These are phyloP conservation scores for Aspergillus luchuensis DNA, from an alignment of 2,329 filamentous ascomycete species.

Conservation along the genomic window DNA sequence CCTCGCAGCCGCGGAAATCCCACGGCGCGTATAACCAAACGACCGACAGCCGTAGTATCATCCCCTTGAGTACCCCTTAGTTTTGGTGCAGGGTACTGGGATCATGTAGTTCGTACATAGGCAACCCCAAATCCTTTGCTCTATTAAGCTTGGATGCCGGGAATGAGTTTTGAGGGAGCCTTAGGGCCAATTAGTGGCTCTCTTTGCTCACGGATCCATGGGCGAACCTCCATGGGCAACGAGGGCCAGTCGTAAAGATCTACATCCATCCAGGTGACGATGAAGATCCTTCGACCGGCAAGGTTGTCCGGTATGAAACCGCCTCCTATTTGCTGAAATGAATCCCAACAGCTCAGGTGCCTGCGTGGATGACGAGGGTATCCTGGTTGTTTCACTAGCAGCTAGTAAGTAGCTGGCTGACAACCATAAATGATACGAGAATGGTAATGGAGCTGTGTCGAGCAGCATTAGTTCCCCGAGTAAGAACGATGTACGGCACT, in stretches of 20 bases:
- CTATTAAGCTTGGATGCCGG: neutral
- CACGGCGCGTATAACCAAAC: neutral
- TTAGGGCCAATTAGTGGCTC: conserved; percentile 1
- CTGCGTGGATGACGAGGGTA: conserved; percentile 26
- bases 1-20: neutral
- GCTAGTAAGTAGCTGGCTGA: neutral
- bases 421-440: conserved; percentile 4
- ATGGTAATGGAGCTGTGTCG: neutral
- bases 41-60: neutral
- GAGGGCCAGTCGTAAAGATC: conserved; percentile 13
- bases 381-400: conserved; percentile 14
- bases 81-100: conserved; percentile 13
- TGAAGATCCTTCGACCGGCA: conserved; percentile 12
- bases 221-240: neutral
- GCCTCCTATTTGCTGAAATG: conserved; percentile 7
- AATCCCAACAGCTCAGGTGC: conserved; percentile 20
- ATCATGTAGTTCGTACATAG: conserved; percentile 1
- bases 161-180: neutral
- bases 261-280: conserved; percentile 17
- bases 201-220: neutral
- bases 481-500: conserved; percentile 1
- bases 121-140: neutral
- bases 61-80: neutral
- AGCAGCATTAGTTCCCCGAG: neutral
- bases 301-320: conserved; percentile 11